phyloP scores from a whole-genome alignment of 257 asterid species.

The Sherardia arvensis region DNA sequence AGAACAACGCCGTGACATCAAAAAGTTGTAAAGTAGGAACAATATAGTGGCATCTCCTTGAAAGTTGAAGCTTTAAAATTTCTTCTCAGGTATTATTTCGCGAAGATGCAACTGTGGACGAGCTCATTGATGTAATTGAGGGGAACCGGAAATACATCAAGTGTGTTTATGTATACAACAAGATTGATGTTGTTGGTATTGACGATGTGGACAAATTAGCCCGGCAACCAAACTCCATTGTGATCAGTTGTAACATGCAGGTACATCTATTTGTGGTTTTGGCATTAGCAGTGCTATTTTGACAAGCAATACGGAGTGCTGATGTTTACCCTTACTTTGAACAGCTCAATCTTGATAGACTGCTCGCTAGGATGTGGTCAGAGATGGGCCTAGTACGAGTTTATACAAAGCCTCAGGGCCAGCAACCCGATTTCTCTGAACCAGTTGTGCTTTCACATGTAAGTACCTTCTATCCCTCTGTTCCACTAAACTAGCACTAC shows the following conservation, averaged over 20 bases:
- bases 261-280: conserved; percentile 24
- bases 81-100: conserved; percentile 69
- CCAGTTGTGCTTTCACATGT: conserved; percentile 96
- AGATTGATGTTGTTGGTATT: conserved; percentile 94
- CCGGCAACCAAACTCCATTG: conserved; percentile 86
- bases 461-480: conserved; percentile 22
- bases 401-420: conserved; percentile 98
- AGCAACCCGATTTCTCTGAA: conserved; percentile 94
- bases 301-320: not conserved
- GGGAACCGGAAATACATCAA: conserved; percentile 97
- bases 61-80: conserved; percentile 3
- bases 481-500: not conserved
- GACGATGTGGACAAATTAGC: conserved; percentile 96
- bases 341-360: conserved; percentile 57
- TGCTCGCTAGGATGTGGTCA: conserved; percentile 20
- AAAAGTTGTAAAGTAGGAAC: not conserved
- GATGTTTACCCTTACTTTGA: conserved; percentile 11
- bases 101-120: conserved; percentile 99
- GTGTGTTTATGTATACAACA: conserved; percentile 93
- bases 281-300: not conserved
- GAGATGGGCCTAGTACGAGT: conserved; percentile 45
- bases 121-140: conserved; percentile 92
- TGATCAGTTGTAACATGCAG: conserved; percentile 87
- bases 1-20: not conserved
- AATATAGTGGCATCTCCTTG: not conserved